These are phyloP conservation scores for Rhodosorus marinus DNA, from an alignment of 23 red algal species.

Conservation along the genomic window DNA sequence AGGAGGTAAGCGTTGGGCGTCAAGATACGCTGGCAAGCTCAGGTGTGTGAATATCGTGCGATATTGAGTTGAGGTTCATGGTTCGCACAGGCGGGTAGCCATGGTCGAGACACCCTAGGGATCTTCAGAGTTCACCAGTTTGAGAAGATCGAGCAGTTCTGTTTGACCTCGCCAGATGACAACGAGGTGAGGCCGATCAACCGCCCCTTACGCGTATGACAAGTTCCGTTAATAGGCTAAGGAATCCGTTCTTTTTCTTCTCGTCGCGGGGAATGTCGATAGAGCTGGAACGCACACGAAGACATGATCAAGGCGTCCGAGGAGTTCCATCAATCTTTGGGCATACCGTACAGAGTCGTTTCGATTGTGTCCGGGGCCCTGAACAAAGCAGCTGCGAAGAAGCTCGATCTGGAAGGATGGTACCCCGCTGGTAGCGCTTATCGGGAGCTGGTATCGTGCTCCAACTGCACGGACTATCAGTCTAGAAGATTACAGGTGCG, in stretches of 20 bases:
- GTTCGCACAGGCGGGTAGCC: conserved; percentile 78
- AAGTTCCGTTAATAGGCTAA: too few relatives aligned
- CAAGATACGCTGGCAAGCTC: not conserved
- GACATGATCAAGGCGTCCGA: conserved; percentile 54
- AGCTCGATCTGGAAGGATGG: conserved; percentile 98
- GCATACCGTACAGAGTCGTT: conserved; percentile 69
- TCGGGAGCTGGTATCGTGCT: conserved; percentile 82
- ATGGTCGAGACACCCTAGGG: conserved; percentile 93
- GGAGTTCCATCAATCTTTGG: conserved; percentile 86
- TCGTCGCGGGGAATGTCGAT: too few relatives aligned
- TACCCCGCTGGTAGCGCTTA: conserved; percentile 70
- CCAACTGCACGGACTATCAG: conserved; percentile 97
- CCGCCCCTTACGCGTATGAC: too few relatives aligned
- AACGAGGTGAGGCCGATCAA: too few relatives aligned
- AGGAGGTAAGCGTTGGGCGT: too few relatives aligned
- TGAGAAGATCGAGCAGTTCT: conserved; percentile 99
- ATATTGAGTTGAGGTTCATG: not conserved
- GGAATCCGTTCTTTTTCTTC: too few relatives aligned
- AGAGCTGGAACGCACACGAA: conserved; percentile 54
- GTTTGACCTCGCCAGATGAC: conserved; percentile 55
- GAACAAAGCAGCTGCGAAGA: conserved; percentile 97
- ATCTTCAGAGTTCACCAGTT: conserved; percentile 99
- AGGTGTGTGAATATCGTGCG: not conserved
- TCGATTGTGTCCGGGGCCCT: conserved; percentile 79
- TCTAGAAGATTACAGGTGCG: conserved; percentile 54